Conservation (phyloP, 768 basidiomycete genomes). For the Dacryopinax spathularia region DNA sequence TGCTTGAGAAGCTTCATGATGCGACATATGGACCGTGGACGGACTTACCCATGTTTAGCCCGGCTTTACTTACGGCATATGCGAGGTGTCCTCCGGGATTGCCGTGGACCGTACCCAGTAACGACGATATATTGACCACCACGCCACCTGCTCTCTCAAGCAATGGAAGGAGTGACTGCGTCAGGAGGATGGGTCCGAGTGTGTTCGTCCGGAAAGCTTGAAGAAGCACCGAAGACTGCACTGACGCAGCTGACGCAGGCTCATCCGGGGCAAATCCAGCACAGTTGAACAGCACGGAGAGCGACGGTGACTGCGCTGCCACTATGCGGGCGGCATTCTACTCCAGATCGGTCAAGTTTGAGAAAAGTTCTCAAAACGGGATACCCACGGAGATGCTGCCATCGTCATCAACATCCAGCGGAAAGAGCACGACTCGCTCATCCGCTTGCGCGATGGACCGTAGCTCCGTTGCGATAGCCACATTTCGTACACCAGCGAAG, state of each 20-base stretch:
- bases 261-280: not conserved
- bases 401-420: not conserved
- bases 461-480: not conserved
- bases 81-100: not conserved
- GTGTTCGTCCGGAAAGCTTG: not conserved
- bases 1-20: not conserved
- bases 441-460: not conserved
- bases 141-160: not conserved
- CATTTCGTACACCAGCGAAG: not conserved
- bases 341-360: no score
- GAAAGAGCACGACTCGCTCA: not conserved
- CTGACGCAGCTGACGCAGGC: not conserved
- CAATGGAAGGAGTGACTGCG: not conserved
- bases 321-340: not conserved
- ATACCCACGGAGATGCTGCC: not conserved
- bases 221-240: not conserved
- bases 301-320: not conserved
- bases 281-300: not conserved
- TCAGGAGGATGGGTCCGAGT: not conserved
- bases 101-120: not conserved
- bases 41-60: not conserved
- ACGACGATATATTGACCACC: not conserved
- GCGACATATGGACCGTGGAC: not conserved
- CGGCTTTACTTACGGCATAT: not conserved
- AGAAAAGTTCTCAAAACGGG: no score